Conservation (phyloP, 1,284 basidiomycete species). For the Moesziomyces globuligerus region DNA sequence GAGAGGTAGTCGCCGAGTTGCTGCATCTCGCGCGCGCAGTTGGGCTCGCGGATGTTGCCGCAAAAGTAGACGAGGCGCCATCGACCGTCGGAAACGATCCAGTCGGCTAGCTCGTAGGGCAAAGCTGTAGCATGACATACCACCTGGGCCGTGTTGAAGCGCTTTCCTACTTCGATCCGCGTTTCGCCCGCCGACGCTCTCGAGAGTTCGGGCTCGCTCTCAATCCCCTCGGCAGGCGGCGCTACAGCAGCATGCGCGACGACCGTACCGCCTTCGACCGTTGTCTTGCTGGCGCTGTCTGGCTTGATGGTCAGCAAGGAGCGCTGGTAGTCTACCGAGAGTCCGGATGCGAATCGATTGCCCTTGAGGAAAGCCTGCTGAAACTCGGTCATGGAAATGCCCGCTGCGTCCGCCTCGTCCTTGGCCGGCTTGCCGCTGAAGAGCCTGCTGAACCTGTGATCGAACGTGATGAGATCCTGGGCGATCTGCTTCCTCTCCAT, state of each 20-base stretch:
- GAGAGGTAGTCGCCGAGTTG: slow-evolving; percentile 17
- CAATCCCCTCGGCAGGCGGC: slow-evolving; percentile 10
- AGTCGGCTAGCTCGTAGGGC: slow-evolving; percentile 38
- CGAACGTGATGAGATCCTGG: slow-evolving; percentile 81
- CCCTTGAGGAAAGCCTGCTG: slow-evolving; percentile 67
- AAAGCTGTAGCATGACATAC: slow-evolving; percentile 26
- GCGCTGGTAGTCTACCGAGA: slow-evolving; percentile 31
- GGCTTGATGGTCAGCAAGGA: slow-evolving; percentile 32
- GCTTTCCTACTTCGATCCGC: slow-evolving; percentile 31
- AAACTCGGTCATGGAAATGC: slow-evolving; percentile 77
- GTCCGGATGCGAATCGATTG: slow-evolving; percentile 30
- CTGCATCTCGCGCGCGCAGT: slow-evolving; percentile 16
- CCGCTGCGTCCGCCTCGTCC: slow-evolving; percentile 72
- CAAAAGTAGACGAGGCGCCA: slow-evolving; percentile 36
- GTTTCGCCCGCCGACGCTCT: slow-evolving; percentile 22
- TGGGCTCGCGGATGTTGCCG: slow-evolving; percentile 26
- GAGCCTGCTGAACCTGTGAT: slow-evolving; percentile 77
- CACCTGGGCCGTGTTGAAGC: slow-evolving; percentile 29
- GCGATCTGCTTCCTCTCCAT: slow-evolving; percentile 73
- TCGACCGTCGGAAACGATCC: slow-evolving; percentile 26
- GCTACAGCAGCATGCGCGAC: slow-evolving; percentile 14
- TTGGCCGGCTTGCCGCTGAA: slow-evolving; percentile 79
- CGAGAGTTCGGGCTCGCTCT: slow-evolving; percentile 15
- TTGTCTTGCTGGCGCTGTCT: slow-evolving; percentile 13
- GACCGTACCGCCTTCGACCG: slow-evolving; percentile 16